phyloP scores from a whole-genome alignment of 2,329 filamentous ascomycete genomes.

The Didymella sp. region DNA sequence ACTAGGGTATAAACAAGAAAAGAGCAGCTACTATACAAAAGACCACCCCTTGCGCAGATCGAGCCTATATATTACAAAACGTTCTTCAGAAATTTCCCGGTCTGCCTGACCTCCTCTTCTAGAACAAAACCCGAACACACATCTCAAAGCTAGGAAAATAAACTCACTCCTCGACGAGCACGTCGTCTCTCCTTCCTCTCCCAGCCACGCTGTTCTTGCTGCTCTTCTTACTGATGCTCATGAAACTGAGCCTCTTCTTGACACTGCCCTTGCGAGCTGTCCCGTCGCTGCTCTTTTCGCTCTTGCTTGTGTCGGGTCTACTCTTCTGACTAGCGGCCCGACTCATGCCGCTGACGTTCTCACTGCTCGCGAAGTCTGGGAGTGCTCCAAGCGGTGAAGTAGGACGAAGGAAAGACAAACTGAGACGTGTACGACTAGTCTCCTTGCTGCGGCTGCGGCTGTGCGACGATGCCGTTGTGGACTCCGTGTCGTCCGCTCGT shows the following conservation, averaged over 20 bases:
- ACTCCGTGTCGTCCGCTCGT: slow-evolving; percentile 32
- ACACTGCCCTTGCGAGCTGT: slow-evolving; percentile 63
- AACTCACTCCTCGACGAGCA: slow-evolving; percentile 43
- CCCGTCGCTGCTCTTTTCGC: slow-evolving; percentile 51
- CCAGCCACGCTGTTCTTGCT: slow-evolving; percentile 60
- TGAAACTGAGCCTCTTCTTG: slow-evolving; percentile 77
- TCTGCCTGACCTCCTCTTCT: background rate
- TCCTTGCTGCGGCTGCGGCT: slow-evolving; percentile 47
- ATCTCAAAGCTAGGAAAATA: background rate
- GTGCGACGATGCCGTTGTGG: slow-evolving; percentile 29
- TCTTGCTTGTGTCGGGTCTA: slow-evolving; percentile 45
- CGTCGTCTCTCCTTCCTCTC: slow-evolving; percentile 31
- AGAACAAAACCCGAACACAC: background rate
- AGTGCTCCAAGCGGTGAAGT: slow-evolving; percentile 42
- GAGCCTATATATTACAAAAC: slow-evolving; percentile 7
- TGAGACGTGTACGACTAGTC: slow-evolving; percentile 34
- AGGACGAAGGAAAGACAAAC: slow-evolving; percentile 41
- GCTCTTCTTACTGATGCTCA: slow-evolving; percentile 75
- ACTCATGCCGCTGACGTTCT: slow-evolving; percentile 14
- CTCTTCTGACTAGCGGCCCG: slow-evolving; percentile 28
- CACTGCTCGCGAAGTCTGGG: slow-evolving; percentile 29
- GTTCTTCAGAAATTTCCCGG: background rate
- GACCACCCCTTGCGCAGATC: background rate
- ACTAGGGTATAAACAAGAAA: slow-evolving; percentile 17
- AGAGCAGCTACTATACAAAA: slow-evolving; percentile 13